These are phyloP conservation scores for Irpex lacteus DNA, from an alignment of 1,284 basidiomycete genomes.

Conservation along the genomic window DNA sequence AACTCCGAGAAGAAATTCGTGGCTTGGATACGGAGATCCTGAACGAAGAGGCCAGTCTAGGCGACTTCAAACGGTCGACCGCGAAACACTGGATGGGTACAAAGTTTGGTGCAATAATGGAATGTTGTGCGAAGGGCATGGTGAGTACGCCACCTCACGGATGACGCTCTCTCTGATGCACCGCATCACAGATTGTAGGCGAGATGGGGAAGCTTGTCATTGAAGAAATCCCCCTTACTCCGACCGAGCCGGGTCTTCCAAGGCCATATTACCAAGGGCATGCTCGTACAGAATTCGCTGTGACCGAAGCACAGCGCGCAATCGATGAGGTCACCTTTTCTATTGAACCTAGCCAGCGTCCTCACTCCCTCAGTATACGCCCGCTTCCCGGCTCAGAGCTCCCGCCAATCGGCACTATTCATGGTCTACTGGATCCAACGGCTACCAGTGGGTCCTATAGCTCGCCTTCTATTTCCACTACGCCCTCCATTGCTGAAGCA, in stretches of 20 bases:
- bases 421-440: background rate
- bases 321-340: constrained; percentile 56
- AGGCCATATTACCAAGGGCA: constrained; percentile 73
- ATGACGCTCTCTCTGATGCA: constrained; percentile 6
- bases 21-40: constrained; percentile 82
- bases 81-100: constrained; percentile 74
- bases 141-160: constrained; percentile 34
- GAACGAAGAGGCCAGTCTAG: constrained; percentile 77
- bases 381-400: constrained; percentile 15
- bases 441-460: background rate
- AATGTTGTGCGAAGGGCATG: constrained; percentile 82
- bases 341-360: constrained; percentile 33
- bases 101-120: constrained; percentile 87
- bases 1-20: constrained; percentile 77
- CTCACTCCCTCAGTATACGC: constrained; percentile 16
- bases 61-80: constrained; percentile 81
- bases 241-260: constrained; percentile 78
- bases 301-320: constrained; percentile 61
- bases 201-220: constrained; percentile 81
- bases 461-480: background rate
- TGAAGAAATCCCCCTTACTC: constrained; percentile 78
- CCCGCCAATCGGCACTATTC: background rate
- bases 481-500: background rate
- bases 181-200: constrained; percentile 67
- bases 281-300: constrained; percentile 56